Conservation (phyloP, 2,329 filamentous ascomycete genomes). For the Chaetomiaceae sp. region DNA sequence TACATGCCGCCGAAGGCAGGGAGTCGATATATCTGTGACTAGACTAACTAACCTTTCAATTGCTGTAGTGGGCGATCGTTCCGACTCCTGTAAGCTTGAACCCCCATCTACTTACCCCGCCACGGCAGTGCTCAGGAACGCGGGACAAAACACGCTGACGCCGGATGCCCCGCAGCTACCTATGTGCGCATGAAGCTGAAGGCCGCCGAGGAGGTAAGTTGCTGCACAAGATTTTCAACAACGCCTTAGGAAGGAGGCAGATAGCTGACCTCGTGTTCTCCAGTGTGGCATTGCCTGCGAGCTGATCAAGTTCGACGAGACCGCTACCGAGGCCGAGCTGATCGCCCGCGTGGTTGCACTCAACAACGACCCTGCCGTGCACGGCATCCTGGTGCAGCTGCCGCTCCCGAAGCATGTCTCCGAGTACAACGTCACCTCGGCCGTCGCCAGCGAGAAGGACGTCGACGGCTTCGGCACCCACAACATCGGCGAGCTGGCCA, state of each 20-base stretch:
- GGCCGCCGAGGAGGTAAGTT: constrained; percentile 78
- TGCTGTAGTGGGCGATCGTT: constrained; percentile 75
- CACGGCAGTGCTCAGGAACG: constrained; percentile 14
- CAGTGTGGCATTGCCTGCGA: constrained; percentile 90
- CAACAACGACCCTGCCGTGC: constrained; percentile 81
- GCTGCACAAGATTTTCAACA: too few species aligned
- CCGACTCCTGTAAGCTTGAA: constrained; percentile 73
- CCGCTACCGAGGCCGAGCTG: constrained; percentile 78
- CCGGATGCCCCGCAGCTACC: constrained; percentile 56
- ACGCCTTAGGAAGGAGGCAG: background rate
- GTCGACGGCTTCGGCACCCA: constrained; percentile 92
- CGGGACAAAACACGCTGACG: constrained; percentile 7
- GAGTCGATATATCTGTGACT: background rate
- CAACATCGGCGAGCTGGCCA: constrained; percentile 96
- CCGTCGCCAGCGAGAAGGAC: constrained; percentile 90
- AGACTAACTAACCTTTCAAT: constrained; percentile 10
- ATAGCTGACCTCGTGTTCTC: background rate
- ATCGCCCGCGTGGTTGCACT: constrained; percentile 74
- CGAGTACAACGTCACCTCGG: constrained; percentile 84
- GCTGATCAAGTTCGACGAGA: constrained; percentile 75
- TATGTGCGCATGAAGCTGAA: constrained; percentile 99
- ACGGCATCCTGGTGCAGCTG: constrained; percentile 91
- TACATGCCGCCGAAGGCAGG: constrained; percentile 9
- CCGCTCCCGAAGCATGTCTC: constrained; percentile 86
- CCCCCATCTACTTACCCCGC: constrained; percentile 17